phyloP scores from a whole-genome alignment of 192 early-diverging fungal species.

The Cladochytrium replicatum region DNA sequence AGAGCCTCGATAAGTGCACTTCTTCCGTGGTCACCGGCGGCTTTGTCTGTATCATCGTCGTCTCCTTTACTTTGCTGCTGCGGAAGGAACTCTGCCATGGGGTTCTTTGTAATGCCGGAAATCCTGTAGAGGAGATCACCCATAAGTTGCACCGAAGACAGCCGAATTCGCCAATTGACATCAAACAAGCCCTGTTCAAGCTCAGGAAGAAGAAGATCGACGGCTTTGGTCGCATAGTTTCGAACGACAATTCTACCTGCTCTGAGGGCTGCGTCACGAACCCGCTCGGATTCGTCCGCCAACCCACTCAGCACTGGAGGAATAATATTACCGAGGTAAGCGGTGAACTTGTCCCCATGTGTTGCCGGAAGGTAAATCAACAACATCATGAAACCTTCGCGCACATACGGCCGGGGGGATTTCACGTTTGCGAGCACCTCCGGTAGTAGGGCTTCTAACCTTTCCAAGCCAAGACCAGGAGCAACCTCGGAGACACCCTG shows the following conservation, averaged over 20 bases:
- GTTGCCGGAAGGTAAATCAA: constrained; percentile 94
- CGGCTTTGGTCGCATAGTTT: constrained; percentile 77
- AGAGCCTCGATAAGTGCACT: constrained; percentile 68
- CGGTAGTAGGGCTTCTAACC: constrained; percentile 80
- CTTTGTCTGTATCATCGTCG: constrained; percentile 47
- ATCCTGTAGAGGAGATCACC: constrained; percentile 91
- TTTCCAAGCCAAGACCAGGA: constrained; percentile 73
- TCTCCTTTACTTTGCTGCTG: constrained; percentile 32
- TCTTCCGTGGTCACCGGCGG: constrained; percentile 50
- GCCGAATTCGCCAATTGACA: constrained; percentile 92
- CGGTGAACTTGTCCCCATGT: constrained; percentile 83
- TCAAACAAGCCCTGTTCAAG: constrained; percentile 83
- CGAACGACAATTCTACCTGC: constrained; percentile 89
- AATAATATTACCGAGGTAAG: constrained; percentile 79
- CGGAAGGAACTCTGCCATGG: constrained; percentile 16
- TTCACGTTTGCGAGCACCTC: constrained; percentile 76
- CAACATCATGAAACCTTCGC: constrained; percentile 95
- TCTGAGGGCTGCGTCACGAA: constrained; percentile 83
- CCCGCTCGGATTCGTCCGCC: constrained; percentile 91
- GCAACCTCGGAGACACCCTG: constrained; percentile 94
- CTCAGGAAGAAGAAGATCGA: constrained; percentile 85
- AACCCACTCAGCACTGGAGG: constrained; percentile 82
- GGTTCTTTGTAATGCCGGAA: constrained; percentile 64
- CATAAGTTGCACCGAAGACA: constrained; percentile 85
- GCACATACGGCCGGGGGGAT: constrained; percentile 63